Base-by-base conservation (phyloP, 164 flowering plant genomes). In the Vitis amurensis region DNA sequence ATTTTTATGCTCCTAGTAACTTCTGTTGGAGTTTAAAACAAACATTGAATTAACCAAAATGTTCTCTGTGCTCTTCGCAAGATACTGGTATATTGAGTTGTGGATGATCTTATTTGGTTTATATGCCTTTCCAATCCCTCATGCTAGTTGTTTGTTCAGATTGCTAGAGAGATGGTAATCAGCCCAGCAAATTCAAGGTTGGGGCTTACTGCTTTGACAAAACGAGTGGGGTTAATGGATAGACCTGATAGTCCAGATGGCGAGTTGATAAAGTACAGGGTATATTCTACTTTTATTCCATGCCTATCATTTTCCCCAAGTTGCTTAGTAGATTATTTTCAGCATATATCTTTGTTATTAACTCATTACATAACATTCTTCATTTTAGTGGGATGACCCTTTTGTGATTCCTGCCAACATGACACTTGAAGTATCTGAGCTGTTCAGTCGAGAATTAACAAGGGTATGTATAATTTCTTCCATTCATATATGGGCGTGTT, bases 101-200 rank as follows among this genome's bases (percentile, higher is more conserved):
- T 23, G 44, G 44, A 37, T 23, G 44, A 37, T 37, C 44, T 37
- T 37, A 37, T 37, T 37, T 6, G 4, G 7, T 37, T 37, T 37
- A 37, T 37, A 37, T 37, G 1, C 7, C 8, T 19, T 37, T 49
- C 19, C 49, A 11, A 31, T 5, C 16, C 4, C 64, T 68, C 37
- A 31, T 49, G 12, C 50, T 4, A 19, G 1, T 19, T 71, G 5
- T 77, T 10, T 64, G 44, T 69, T 71, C 81, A 95, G 99, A 91
- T 95, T 79, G 98, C 96, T 67, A 83, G 98, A 74, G 99, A 95
- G 81, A 91, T 93, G 98, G 99, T 86, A n/a, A 95, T 95, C 56
- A 93, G 99, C 83, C 98, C 97, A 52, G 85, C 85, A 73, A 93
- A 91, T 80, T 63, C 86, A 56, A 91, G 87, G 74, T 75, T 95